Base-by-base conservation (phyloP, 1,139 yeast species). In the Wickerhamomyces sp. region DNA sequence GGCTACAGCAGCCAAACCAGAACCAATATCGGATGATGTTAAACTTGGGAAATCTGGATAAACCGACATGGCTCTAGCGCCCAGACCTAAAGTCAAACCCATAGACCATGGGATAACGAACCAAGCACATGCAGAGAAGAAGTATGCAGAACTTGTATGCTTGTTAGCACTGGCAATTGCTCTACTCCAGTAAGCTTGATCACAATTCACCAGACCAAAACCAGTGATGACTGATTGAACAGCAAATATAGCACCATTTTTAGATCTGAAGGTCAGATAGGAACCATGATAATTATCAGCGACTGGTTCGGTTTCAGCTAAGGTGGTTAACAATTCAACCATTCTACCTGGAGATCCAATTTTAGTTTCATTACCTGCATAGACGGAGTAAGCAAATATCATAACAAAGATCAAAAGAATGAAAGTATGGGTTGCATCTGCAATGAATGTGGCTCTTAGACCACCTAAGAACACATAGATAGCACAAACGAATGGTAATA, bases 291-390 rank as follows among this genome's bases (percentile, higher is more conserved):
- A 64, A 53, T 75, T 75, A 27, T 68, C 75, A 4, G 52, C 65
- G 8, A 75, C 66, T 7, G 78, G 78, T n/a, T 55, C 45, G 9
- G 46, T 44, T 15, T 58, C 46, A 2, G 64, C 67, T 7, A 61
- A 58, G 41, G 64, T 64, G 2, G 57, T 53, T 42, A 76, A 60
- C n/a, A 75, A 57, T 9, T 73, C 77, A 63, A 68, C 72, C 68
- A 76, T 68, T 48, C 61, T 67, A 2, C 62, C 63, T 3, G 79
- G 76, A 0, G 78, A 72, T 0, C 81, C 81, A 36, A 75, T 65
- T 33, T 63, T 53, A 15, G 50, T 41, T 29, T 75, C 65, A 32
- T 64, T 55, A 40, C 68, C 69, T 3, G 71, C 66, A 33, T 70
- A 67, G 50, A 69, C 75, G 18, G 69, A 66, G 54, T 74, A 74